Conservation (phyloP, 768 basidiomycete species). For the Pisolithus albus region DNA sequence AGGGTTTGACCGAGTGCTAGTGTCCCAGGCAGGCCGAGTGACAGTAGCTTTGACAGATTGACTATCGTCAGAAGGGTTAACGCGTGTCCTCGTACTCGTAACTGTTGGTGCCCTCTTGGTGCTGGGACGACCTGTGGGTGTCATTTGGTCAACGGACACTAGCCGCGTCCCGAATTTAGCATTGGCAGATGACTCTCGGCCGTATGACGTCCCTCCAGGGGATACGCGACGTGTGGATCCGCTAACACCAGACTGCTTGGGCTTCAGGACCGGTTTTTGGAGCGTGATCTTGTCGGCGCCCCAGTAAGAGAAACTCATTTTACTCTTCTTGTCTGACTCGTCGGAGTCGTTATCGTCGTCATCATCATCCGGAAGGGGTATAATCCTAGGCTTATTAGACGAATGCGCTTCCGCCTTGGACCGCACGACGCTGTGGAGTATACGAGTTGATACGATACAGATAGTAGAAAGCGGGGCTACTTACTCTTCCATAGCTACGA, state of each 20-base stretch:
- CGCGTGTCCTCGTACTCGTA: constrained; percentile 36
- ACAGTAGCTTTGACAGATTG: constrained; percentile 66
- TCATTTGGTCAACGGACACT: constrained; percentile 50
- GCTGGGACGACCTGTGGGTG: constrained; percentile 44
- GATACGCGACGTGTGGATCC: constrained; percentile 32
- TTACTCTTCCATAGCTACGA: constrained; percentile 89
- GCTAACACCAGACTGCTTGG: constrained; percentile 29
- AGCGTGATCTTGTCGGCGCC: constrained; percentile 88
- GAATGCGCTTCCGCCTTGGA: constrained; percentile 56
- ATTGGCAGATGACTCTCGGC: constrained; percentile 78
- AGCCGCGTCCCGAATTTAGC: constrained; percentile 89
- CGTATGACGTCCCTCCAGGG: constrained; percentile 51
- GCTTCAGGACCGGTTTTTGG: constrained; percentile 66
- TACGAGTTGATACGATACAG: constrained; percentile 6
- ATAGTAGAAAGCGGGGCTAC: constrained; percentile 20
- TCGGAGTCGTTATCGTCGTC: constrained; percentile 59
- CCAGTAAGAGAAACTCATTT: constrained; percentile 94
- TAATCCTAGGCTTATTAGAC: constrained; percentile 55
- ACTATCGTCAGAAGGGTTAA: constrained; percentile 56
- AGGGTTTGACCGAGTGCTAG: constrained; percentile 44
- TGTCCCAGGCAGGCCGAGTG: constrained; percentile 70
- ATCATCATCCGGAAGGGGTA: constrained; percentile 64
- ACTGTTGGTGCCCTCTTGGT: constrained; percentile 52
- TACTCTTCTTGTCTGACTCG: constrained; percentile 84
- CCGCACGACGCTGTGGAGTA: constrained; percentile 51